Evolutionary conservation across 331 rosid species (phyloP), one percentile per base, ranked within the genome.

Genomic region (Erythrophleum ivorense): DNA sequence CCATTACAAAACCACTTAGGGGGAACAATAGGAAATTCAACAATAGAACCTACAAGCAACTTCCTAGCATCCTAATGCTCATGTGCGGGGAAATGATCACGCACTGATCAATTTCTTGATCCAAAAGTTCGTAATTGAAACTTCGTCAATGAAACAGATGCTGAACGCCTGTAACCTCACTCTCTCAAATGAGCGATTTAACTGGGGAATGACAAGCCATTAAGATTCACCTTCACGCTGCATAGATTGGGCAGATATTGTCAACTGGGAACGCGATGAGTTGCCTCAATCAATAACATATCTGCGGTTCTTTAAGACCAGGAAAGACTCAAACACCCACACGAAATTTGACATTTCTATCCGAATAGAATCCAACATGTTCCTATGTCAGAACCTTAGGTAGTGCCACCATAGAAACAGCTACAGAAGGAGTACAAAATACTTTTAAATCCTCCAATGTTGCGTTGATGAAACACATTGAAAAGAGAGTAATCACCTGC

Each of bases 271-370:
- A 31, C 64, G 66, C 72, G 52, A 64, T 46, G 63, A 49, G 71
- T 67, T 72, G 57, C 75, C 50, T n/a, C 66, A 10, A 11, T 79
- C 62, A 58, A 45, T 41, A 49, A 19, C 43, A 49, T 38, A n/a
- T 73, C 81, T 77, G 77, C 79, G 38, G 18, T 43, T 34, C 55
- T 49, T 18, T 55, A 63, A 64, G 31, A 87, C 57, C 34, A 69
- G 34, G 59, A 81, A 83, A 63, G 16, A 68, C 50, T 60, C 55
- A 12, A 19, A 2, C 31, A 54, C 24, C 55, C 13, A 36, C 18
- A 24, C 29, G 24, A 45, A 72, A 60, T 21, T 45, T 9, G 12
- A 59, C 55, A 33, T n/a, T 78, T 67, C 48, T 54, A 62, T 62
- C 43, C 41, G 19, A 58, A 34, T 16, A 41, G 16, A 71, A 71